Percentiles rank a stretch among this genome's conserved stretches.
phyloP scores from a whole-genome alignment of 2,329 filamentous ascomycete species.

The Calonectria leucothoes region DNA sequence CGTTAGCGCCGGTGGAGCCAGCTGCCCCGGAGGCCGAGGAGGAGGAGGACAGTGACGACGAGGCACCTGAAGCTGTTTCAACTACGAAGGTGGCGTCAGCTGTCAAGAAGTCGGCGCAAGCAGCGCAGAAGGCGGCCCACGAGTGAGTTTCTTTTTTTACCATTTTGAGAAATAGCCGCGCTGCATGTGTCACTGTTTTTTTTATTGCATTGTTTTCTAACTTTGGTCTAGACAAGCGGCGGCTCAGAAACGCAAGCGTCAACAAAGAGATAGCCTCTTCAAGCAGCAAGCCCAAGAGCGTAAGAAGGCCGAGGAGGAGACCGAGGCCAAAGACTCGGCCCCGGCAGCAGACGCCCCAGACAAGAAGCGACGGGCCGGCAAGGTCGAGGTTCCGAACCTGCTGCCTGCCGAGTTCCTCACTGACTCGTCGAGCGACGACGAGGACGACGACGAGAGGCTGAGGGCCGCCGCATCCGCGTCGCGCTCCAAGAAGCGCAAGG shows the following conservation, averaged over 20 bases:
- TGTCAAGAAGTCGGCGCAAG: slow-evolving; percentile 58
- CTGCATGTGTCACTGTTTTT: neutral
- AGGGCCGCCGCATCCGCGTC: slow-evolving; percentile 25
- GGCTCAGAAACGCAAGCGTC: slow-evolving; percentile 65
- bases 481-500: slow-evolving; percentile 56
- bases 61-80: slow-evolving; percentile 70
- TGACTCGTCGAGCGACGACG: slow-evolving; percentile 62
- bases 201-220: slow-evolving; percentile 15
- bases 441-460: slow-evolving; percentile 44
- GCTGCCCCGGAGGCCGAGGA: slow-evolving; percentile 38
- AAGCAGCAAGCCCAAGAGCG: slow-evolving; percentile 66
- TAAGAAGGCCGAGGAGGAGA: slow-evolving; percentile 49
- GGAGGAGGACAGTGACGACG: slow-evolving; percentile 62
- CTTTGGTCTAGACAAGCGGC: slow-evolving; percentile 57
- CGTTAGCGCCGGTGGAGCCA: slow-evolving; percentile 22
- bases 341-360: slow-evolving; percentile 17
- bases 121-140: slow-evolving; percentile 61
- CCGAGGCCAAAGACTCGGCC: slow-evolving; percentile 15
- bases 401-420: slow-evolving; percentile 66
- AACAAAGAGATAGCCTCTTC: slow-evolving; percentile 64
- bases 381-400: slow-evolving; percentile 54
- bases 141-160: slow-evolving; percentile 55
- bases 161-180: neutral
- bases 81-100: slow-evolving; percentile 60
- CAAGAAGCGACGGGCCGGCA: slow-evolving; percentile 46